phyloP scores from a whole-genome alignment of 805 yeast species.

The Komagataella phaffii region DNA sequence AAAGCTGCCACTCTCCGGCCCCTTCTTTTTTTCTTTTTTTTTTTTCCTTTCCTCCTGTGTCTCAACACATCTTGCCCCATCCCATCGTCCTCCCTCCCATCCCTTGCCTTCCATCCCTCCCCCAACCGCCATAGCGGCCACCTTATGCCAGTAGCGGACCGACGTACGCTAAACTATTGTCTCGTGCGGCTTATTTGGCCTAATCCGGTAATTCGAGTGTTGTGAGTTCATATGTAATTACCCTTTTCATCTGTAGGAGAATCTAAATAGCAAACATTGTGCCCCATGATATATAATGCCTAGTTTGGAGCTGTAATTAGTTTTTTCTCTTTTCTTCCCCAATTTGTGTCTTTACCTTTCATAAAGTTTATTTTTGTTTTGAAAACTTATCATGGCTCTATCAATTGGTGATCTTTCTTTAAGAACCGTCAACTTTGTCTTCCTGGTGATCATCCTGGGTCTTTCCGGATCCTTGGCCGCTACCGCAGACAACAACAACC shows the following conservation, averaged over 20 bases:
- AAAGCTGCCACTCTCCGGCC: background rate
- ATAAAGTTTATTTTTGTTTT: background rate
- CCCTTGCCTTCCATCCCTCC: background rate
- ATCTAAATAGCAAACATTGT: background rate
- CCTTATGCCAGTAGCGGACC: background rate
- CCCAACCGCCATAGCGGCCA: background rate
- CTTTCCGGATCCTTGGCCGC: slow-evolving; percentile 81
- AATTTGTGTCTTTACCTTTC: background rate
- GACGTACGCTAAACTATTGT: background rate
- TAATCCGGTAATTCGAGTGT: background rate
- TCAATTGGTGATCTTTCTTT: slow-evolving; percentile 65
- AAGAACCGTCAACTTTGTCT: slow-evolving; percentile 62
- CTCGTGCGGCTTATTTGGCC: background rate
- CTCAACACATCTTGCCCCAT: background rate
- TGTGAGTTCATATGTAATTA: background rate
- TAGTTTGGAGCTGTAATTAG: background rate
- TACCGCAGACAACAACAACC: slow-evolving; percentile 31
- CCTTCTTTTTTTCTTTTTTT: background rate
- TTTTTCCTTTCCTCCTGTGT: background rate
- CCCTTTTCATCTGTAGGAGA: background rate
- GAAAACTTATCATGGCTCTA: slow-evolving; percentile 16
- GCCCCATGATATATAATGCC: background rate
- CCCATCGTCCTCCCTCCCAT: background rate
- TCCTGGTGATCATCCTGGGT: slow-evolving; percentile 73
- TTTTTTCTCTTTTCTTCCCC: background rate